A percentile compares a stretch with the other conserved stretches of the same genome.
Conservation (phyloP, 805 yeast genomes). For the Cephaloascus albidus region DNA sequence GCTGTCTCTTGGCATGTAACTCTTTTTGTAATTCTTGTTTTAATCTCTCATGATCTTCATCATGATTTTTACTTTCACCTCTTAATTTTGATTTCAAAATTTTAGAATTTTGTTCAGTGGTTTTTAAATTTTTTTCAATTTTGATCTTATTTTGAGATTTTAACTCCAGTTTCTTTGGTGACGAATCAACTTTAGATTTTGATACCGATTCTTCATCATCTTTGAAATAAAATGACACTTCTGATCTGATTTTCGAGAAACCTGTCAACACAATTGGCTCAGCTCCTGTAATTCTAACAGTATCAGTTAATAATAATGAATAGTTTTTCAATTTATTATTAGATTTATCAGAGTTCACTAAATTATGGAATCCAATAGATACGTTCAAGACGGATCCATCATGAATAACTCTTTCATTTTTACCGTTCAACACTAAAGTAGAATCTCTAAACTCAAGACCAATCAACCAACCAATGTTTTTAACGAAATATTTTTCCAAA, state of each 20-base stretch:
- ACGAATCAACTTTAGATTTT: neutral
- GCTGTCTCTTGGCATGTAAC: conserved; percentile 76
- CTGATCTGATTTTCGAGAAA: conserved; percentile 61
- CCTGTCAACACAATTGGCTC: conserved; percentile 64
- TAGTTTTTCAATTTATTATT: conserved; percentile 49
- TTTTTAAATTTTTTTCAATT: conserved; percentile 18
- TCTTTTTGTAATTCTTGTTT: conserved; percentile 77
- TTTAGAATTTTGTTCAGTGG: conserved; percentile 40
- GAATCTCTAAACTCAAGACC: conserved; percentile 89
- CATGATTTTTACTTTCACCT: conserved; percentile 63
- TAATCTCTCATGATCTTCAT: conserved; percentile 70
- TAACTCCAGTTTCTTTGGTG: conserved; percentile 8
- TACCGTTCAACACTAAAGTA: conserved; percentile 59
- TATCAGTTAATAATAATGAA: conserved; percentile 71
- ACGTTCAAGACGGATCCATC: conserved; percentile 71
- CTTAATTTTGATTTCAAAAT: conserved; percentile 73
- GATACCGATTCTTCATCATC: conserved; percentile 44
- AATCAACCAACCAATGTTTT: conserved; percentile 79
- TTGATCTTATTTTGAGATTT: conserved; percentile 29
- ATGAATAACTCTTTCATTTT: conserved; percentile 56
- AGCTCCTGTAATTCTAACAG: conserved; percentile 57
- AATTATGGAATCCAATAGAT: conserved; percentile 66
- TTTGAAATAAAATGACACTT: conserved; percentile 77
- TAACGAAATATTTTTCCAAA: conserved; percentile 54
- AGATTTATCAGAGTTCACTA: conserved; percentile 37